These are phyloP conservation scores for Styphnolobium japonicum DNA, from an alignment of 306 rosid species.

Conservation along the genomic window DNA sequence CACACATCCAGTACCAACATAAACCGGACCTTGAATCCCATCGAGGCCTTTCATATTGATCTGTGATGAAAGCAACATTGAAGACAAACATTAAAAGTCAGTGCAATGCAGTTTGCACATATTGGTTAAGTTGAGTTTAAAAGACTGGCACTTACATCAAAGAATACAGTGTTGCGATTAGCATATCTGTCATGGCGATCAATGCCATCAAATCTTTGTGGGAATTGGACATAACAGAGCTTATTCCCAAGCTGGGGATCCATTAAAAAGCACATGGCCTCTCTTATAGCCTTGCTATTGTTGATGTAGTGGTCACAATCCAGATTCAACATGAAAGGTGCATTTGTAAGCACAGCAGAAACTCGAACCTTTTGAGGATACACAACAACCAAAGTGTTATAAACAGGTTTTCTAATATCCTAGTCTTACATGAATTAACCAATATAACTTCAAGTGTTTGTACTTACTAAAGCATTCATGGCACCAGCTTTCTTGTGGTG, in stretches of 20 bases:
- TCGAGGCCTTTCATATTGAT: slow-evolving; percentile 59
- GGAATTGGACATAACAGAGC: slow-evolving; percentile 89
- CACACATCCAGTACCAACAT: slow-evolving; percentile 51
- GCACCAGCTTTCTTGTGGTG: slow-evolving; percentile 98
- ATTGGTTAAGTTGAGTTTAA: background rate
- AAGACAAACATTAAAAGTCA: slow-evolving; percentile 2
- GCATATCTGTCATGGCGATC: slow-evolving; percentile 93
- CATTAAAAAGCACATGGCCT: slow-evolving; percentile 96
- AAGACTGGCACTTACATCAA: slow-evolving; percentile 49
- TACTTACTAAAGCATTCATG: slow-evolving; percentile 84
- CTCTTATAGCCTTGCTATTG: slow-evolving; percentile 84
- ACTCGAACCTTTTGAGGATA: slow-evolving; percentile 47
- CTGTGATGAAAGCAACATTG: slow-evolving; percentile 27
- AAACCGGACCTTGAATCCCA: slow-evolving; percentile 56
- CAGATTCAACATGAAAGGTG: slow-evolving; percentile 88
- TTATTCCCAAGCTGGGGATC: slow-evolving; percentile 73
- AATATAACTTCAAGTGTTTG: slow-evolving; percentile 3
- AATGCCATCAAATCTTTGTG: slow-evolving; percentile 94
- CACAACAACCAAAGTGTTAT: slow-evolving; percentile 8
- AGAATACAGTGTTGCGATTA: slow-evolving; percentile 87
- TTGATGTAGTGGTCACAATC: slow-evolving; percentile 86
- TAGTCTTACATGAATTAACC: background rate
- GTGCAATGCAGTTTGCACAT: background rate
- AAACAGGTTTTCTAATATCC: background rate
- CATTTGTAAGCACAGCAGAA: slow-evolving; percentile 86